A percentile compares a stretch with the other conserved stretches of the same genome.
Conservation (phyloP, 169 alveolate species). For the Cyclospora cayetanensis region DNA sequence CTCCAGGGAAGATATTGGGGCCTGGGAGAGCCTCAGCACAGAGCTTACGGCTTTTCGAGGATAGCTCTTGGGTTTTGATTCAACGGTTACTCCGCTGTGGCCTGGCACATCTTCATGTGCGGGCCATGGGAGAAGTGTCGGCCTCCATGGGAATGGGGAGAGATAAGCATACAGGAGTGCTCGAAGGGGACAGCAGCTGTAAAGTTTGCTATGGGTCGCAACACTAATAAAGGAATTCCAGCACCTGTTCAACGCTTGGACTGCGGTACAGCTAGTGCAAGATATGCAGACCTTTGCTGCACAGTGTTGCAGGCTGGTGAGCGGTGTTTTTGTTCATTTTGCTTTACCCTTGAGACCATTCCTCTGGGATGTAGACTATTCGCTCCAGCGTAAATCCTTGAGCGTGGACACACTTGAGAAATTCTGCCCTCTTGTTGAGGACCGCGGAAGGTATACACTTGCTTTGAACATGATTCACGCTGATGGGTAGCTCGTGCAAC, state of each 20-base stretch:
- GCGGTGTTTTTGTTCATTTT: background rate
- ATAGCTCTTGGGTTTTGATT: too few species aligned
- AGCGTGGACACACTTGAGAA: constrained; percentile 1
- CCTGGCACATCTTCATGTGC: too few species aligned
- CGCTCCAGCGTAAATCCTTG: constrained; percentile 33
- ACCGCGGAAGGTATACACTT: background rate
- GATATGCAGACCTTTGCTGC: too few species aligned
- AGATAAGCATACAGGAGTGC: too few species aligned
- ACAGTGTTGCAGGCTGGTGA: background rate
- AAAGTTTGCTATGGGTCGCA: background rate
- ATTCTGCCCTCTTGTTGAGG: background rate
- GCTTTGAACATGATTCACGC: background rate
- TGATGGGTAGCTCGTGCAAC: constrained; percentile 16
- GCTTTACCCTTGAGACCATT: background rate
- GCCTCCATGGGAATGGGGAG: too few species aligned
- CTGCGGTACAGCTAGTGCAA: too few species aligned
- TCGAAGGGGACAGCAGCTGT: background rate
- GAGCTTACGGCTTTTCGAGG: too few species aligned
- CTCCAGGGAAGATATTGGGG: too few species aligned
- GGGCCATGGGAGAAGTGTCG: too few species aligned
- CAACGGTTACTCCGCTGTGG: too few species aligned
- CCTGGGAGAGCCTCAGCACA: too few species aligned
- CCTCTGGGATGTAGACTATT: constrained; percentile 4
- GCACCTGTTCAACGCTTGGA: background rate
- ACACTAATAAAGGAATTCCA: background rate